phyloP scores from a whole-genome alignment of 1,139 yeast species.

The Geotrichum histeridarum region DNA sequence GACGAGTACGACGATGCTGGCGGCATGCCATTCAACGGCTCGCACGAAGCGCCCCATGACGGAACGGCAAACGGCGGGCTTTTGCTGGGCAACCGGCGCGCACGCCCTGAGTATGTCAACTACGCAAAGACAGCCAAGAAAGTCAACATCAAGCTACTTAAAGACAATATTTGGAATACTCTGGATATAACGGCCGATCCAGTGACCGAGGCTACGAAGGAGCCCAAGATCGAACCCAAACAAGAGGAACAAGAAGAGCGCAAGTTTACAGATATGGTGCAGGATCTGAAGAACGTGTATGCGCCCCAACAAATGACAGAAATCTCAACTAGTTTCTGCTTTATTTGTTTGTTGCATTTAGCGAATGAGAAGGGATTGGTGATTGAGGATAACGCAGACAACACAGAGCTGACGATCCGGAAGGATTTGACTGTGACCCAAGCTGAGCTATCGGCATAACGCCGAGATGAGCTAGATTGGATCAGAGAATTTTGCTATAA shows the following conservation, averaged over 20 bases:
- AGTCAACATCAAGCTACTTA: slow-evolving; percentile 74
- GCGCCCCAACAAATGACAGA: slow-evolving; percentile 44
- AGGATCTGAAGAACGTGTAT: slow-evolving; percentile 36
- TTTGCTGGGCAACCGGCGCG: slow-evolving; percentile 19
- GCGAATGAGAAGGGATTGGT: slow-evolving; percentile 83
- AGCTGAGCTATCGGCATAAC: slow-evolving; percentile 19
- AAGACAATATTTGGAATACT: slow-evolving; percentile 77
- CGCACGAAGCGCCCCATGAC: background rate
- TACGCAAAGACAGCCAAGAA: slow-evolving; percentile 79
- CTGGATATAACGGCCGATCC: slow-evolving; percentile 26
- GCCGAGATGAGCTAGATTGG: background rate
- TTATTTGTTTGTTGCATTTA: slow-evolving; percentile 75
- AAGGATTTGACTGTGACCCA: slow-evolving; percentile 27
- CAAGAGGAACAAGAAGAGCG: slow-evolving; percentile 22
- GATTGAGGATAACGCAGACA: slow-evolving; percentile 51
- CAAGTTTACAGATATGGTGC: slow-evolving; percentile 47
- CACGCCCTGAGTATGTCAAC: slow-evolving; percentile 59
- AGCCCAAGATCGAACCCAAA: background rate
- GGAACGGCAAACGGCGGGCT: background rate
- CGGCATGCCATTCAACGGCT: slow-evolving; percentile 15
- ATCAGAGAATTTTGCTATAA: background rate
- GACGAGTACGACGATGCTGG: slow-evolving; percentile 23
- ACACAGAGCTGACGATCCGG: slow-evolving; percentile 52
- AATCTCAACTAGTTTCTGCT: slow-evolving; percentile 81
- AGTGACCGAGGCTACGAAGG: background rate